A percentile compares a stretch with the other conserved stretches of the same genome.
phyloP scores from a whole-genome alignment of 768 basidiomycete species.

The Psilocybe sp. region DNA sequence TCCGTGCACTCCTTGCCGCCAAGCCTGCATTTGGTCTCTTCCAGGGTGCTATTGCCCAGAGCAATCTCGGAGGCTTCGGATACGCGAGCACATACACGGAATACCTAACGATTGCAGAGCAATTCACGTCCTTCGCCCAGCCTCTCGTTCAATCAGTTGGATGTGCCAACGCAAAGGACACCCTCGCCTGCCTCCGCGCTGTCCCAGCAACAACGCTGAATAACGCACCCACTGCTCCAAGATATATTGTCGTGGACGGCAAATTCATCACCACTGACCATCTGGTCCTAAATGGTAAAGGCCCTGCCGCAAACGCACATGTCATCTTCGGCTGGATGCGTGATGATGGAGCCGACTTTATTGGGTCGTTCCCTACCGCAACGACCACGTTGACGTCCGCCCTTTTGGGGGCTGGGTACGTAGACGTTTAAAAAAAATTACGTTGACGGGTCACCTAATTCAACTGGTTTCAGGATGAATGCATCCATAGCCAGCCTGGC shows the following conservation, averaged over 20 bases:
- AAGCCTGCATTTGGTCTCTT: slow-evolving; percentile 35
- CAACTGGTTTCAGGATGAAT: slow-evolving; percentile 12
- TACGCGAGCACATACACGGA: slow-evolving; percentile 48
- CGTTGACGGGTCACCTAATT: too few species aligned
- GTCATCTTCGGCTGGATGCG: slow-evolving; percentile 50
- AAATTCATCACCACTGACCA: slow-evolving; percentile 37
- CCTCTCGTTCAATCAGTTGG: slow-evolving; percentile 36
- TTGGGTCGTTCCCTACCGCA: slow-evolving; percentile 25
- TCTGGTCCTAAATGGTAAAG: slow-evolving; percentile 36
- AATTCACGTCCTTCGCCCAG: slow-evolving; percentile 29
- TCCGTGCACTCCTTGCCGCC: slow-evolving; percentile 34
- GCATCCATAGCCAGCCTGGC: slow-evolving; percentile 10
- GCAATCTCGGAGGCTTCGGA: slow-evolving; percentile 47
- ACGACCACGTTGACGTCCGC: slow-evolving; percentile 12
- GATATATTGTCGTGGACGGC: slow-evolving; percentile 45
- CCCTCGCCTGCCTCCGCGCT: slow-evolving; percentile 35
- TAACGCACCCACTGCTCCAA: slow-evolving; percentile 30
- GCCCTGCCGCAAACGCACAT: slow-evolving; percentile 39
- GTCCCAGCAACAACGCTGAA: slow-evolving; percentile 34
- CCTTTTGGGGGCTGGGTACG: slow-evolving; percentile 18
- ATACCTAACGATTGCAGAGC: slow-evolving; percentile 44
- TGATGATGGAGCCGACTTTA: slow-evolving; percentile 48
- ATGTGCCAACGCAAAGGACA: slow-evolving; percentile 30
- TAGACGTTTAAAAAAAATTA: too few species aligned
- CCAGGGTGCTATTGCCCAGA: slow-evolving; percentile 38